Evolutionary conservation across 31 red algal genomes (phyloP).

Genomic region (Porphyra umbilicalis): DNA sequence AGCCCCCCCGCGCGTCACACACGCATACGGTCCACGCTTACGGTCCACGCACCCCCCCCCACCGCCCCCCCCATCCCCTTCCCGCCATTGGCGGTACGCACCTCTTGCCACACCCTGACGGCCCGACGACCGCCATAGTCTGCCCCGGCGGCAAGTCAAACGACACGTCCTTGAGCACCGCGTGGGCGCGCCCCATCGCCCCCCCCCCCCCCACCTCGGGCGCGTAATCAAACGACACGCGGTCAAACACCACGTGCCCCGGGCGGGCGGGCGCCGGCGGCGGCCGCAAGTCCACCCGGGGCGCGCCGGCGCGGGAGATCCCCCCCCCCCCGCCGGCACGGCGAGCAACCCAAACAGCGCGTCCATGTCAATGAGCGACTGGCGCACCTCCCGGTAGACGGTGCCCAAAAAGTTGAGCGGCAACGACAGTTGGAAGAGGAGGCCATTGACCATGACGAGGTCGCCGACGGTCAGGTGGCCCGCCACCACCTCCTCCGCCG

Average conservation of each 20-base stretch:
- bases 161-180: conserved; percentile 67
- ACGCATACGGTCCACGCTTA: neutral
- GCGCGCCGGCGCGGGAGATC: neutral
- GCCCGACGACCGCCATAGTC: conserved; percentile 82
- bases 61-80: neutral
- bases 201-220: neutral
- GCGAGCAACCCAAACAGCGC: conserved; percentile 80
- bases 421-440: conserved; percentile 89
- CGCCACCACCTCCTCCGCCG: conserved; percentile 47
- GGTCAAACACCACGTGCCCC: conserved; percentile 55
- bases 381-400: conserved; percentile 94
- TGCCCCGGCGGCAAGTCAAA: conserved; percentile 77
- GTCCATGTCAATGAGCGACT: conserved; percentile 97
- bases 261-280: conserved; percentile 31
- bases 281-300: neutral
- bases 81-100: neutral
- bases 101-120: conserved; percentile 92
- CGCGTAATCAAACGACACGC: conserved; percentile 79
- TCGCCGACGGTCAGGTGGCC: conserved; percentile 93
- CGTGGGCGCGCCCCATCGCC: neutral
- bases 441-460: conserved; percentile 95
- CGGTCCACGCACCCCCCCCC: neutral
- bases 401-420: conserved; percentile 98
- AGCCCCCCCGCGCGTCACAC: neutral
- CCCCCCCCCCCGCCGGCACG: conserved; percentile 8